Evolutionary conservation across 352 stramenopile species (phyloP).

Genomic region (Pilasporangium apinafurcum): DNA sequence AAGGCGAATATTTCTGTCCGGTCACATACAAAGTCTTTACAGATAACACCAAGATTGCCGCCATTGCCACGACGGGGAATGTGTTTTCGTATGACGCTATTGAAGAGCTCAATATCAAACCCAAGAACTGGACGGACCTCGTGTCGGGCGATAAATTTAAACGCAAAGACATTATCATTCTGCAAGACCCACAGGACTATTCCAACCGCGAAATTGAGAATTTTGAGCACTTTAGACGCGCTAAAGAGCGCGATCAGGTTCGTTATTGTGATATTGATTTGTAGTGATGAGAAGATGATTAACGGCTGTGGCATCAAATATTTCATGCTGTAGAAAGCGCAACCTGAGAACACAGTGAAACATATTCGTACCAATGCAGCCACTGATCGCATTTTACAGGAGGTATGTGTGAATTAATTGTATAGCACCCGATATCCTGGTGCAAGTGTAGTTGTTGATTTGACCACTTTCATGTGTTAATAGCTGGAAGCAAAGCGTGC

Average conservation of each 20-base stretch:
- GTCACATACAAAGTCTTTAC: slow-evolving; percentile 96
- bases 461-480: neutral
- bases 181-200: slow-evolving; percentile 93
- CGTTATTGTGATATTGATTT: neutral
- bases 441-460: neutral
- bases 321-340: slow-evolving; percentile 6
- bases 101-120: slow-evolving; percentile 97
- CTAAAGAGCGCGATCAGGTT: slow-evolving; percentile 42
- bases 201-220: slow-evolving; percentile 94
- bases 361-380: slow-evolving; percentile 83
- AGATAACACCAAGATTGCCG: slow-evolving; percentile 84
- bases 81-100: slow-evolving; percentile 97
- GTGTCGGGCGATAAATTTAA: slow-evolving; percentile 90
- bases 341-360: slow-evolving; percentile 11
- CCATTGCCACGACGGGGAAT: slow-evolving; percentile 85
- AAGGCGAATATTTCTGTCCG: slow-evolving; percentile 84
- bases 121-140: slow-evolving; percentile 97
- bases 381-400: slow-evolving; percentile 75
- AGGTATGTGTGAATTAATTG: slow-evolving; percentile 16
- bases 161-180: slow-evolving; percentile 90
- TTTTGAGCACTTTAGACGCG: slow-evolving; percentile 92
- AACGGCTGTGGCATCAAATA: too few species aligned
- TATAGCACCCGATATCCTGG: too few species aligned
- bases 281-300: too few species aligned
- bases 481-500: slow-evolving; percentile 58